Base-by-base conservation (phyloP, 352 stramenopile genomes). In the Globisporangium yorkense region DNA sequence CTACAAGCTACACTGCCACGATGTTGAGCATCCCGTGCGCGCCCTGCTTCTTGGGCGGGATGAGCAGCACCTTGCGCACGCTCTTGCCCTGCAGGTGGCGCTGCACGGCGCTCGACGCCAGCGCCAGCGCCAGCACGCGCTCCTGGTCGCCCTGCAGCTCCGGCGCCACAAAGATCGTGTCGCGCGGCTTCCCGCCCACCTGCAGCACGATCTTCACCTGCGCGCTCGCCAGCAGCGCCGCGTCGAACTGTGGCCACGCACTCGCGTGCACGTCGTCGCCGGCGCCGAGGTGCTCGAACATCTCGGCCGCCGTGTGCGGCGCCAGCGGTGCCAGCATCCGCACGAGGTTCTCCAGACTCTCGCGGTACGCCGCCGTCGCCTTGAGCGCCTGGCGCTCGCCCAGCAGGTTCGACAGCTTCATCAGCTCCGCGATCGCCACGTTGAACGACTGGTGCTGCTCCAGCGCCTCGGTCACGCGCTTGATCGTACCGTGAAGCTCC, bases 361-460 rank as follows among this genome's bases (percentile, higher is more conserved):
- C 63, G 48, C 76, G 68, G 59, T 84, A 94, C 20, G 63, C 70
- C 10, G 45, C 43, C 37, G 78, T 72, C 5, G 39, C 56, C 9
- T 64, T 66, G 7, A 85, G 64, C 15, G 79, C 67, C 41, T 74
- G 71, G 41, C 64, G 56, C 29, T 92, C 77, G 46, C 77, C 79
- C 54, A 96, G 68, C 40, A 74, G 44, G 59, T 96, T 96, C 27
- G 84, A 92, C 24, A 96, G 75, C 74, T 96, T 96, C 87, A 96
- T 96, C 15, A 96, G 76, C 66, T 96, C 85, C 7, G 87, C 87
- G 61, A 96, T 94, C 48, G 85, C 85, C 21, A 96, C 86, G 58
- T 95, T 95, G 65, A 96, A 96, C 43, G 85, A 86, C 63, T 94
- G 83, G 56, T 81, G 77, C 47, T 83, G 63, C 39, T 89, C 77